Evolutionary conservation across 176 grass and related monocot species (phyloP).

Genomic region (Raddia guianensis): DNA sequence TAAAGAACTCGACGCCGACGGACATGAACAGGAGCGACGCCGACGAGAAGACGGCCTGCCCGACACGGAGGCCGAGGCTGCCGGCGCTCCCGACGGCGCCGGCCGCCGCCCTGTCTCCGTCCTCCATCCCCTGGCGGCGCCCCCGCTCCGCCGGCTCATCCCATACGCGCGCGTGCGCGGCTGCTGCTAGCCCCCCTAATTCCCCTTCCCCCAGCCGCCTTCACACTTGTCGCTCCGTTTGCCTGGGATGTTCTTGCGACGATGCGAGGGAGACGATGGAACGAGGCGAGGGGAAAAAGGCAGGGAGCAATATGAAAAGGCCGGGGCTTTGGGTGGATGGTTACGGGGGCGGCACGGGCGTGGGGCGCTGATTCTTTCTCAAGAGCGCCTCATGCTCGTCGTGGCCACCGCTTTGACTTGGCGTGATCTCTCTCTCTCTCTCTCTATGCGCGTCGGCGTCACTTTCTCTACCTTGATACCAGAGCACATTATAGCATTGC

Average conservation of each 20-base stretch:
- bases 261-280: background rate
- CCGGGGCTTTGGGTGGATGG: constrained; percentile 45
- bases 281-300: constrained; percentile 3
- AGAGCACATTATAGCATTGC: too few relatives aligned
- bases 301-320: constrained; percentile 37
- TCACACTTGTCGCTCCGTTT: background rate
- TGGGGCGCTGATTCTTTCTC: background rate
- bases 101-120: constrained; percentile 26
- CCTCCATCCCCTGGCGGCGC: constrained; percentile 34
- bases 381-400: background rate
- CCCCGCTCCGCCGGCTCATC: constrained; percentile 44
- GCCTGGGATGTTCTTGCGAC: background rate
- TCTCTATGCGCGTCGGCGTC: background rate
- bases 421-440: background rate
- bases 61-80: constrained; percentile 76
- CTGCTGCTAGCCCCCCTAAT: background rate
- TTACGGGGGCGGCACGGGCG: background rate
- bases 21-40: constrained; percentile 92
- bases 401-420: constrained; percentile 31
- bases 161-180: constrained; percentile 8
- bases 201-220: background rate
- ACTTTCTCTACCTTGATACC: constrained; percentile 23
- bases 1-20: constrained; percentile 90
- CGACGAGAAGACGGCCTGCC: constrained; percentile 85
- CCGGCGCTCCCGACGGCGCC: constrained; percentile 68